Evolutionary conservation across 192 early-diverging fungal genomes (phyloP), one percentile per base, ranked within the genome.

Genomic region (Geranomyces variabilis): DNA sequence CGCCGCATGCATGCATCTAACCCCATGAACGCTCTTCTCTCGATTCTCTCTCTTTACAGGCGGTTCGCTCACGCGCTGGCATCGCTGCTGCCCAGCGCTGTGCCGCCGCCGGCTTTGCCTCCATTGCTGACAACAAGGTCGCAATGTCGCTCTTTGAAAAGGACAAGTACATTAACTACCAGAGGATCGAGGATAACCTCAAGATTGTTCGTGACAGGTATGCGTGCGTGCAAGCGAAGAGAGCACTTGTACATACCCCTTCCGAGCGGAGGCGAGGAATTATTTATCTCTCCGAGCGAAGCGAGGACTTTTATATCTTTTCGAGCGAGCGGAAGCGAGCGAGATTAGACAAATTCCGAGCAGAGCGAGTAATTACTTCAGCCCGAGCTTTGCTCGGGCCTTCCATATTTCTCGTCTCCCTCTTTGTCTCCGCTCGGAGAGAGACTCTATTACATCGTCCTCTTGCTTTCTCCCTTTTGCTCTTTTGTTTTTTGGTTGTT

Each of bases 121-220:
- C 68, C 73, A 77, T 82, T 69, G 77, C 78, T 51, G 76, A 73
- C 78, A 65, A 75, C 56, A 94, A 96, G 81, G 94, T 99, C 75
- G 75, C 88, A 62, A 92, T 99, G 87, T 99, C 96, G 66, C 87
- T 84, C 74, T 87, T 96, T 66, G 96, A 99, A 83, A 79, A 84
- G 67, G 90, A 93, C 89, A 91, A 93, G 86, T 91, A 87, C 86
- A 94, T 99, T 87, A 97, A 99, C 92, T 99, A 99, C 86, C 84
- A 94, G 84, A 86, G 92, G 63, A 94, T 99, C 68, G 91, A 96
- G 80, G 88, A 93, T 78, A 97, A 99, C 89, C 83, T 99, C 65
- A 91, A 92, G 71, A 88, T 97, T 53, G 94, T 99, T 60, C 88
- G 89, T 69, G 92, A 95, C 87, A 86, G 94, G 93, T 94, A 82